These are phyloP conservation scores for Schizochytrium sp. DNA, from an alignment of 108 stramenopile species.

Conservation along the genomic window DNA sequence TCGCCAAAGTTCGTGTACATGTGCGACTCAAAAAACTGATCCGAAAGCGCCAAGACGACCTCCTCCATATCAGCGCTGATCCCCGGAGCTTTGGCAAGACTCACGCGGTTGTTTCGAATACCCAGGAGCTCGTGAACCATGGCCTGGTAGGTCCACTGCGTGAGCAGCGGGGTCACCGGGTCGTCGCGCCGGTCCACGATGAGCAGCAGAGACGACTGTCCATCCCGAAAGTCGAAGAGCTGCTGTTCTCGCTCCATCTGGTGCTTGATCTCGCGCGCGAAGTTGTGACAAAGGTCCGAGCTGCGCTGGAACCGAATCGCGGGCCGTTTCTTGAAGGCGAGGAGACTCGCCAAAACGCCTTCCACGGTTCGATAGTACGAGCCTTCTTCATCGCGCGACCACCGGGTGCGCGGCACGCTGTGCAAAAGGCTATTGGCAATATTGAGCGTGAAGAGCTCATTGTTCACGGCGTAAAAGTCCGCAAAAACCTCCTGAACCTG, in stretches of 20 bases:
- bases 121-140: constrained; percentile 99
- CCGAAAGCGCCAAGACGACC: constrained; percentile 84
- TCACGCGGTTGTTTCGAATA: constrained; percentile 87
- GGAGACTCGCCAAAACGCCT: constrained; percentile 75
- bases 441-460: constrained; percentile 79
- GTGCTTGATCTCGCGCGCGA: constrained; percentile 69
- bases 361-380: constrained; percentile 72
- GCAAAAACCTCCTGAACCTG: constrained; percentile 95
- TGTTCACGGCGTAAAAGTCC: constrained; percentile 89
- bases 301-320: constrained; percentile 76
- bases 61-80: constrained; percentile 76
- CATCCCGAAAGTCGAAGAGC: constrained; percentile 74
- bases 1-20: constrained; percentile 94
- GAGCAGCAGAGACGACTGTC: constrained; percentile 45
- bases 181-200: constrained; percentile 93
- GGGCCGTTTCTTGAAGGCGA: constrained; percentile 78
- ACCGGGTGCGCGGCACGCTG: constrained; percentile 28
- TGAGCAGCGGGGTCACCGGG: constrained; percentile 91
- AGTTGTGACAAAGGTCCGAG: constrained; percentile 61
- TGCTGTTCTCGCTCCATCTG: constrained; percentile 68
- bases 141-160: constrained; percentile 99
- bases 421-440: constrained; percentile 65
- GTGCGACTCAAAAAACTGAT: constrained; percentile 80
- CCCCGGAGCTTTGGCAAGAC: constrained; percentile 74
- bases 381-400: not conserved